phyloP scores from a whole-genome alignment of 2,329 filamentous ascomycete species.

The Fusarium equiseti region DNA sequence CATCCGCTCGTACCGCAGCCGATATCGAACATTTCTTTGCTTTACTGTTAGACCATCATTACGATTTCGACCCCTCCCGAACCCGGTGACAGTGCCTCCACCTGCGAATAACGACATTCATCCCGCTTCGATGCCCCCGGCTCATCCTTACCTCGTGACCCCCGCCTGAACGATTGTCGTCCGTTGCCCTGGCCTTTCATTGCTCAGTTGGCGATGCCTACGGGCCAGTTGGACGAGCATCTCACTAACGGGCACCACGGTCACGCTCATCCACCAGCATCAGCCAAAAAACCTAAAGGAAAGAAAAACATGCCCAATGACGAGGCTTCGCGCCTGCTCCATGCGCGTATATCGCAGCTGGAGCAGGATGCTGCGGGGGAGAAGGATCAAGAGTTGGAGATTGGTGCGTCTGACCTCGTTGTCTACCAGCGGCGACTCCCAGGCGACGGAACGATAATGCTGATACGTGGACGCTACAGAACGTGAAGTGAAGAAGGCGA shows the following conservation, averaged over 20 bases:
- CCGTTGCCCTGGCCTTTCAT: slow-evolving; percentile 31
- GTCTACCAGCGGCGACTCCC: slow-evolving; percentile 23
- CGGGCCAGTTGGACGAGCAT: slow-evolving; percentile 57
- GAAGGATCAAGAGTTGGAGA: slow-evolving; percentile 95
- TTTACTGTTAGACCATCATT: slow-evolving; percentile 14
- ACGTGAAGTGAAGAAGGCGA: slow-evolving; percentile 93
- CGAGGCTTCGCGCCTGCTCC: slow-evolving; percentile 91
- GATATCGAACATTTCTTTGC: slow-evolving; percentile 19
- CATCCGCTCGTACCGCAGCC: slow-evolving; percentile 28
- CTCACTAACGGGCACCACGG: slow-evolving; percentile 58
- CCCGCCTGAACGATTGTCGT: slow-evolving; percentile 35
- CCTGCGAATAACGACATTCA: slow-evolving; percentile 31
- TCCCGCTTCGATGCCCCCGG: slow-evolving; percentile 43
- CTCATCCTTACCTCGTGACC: slow-evolving; percentile 39
- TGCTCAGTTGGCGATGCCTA: slow-evolving; percentile 52
- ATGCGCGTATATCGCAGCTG: slow-evolving; percentile 93
- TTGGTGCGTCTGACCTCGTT: slow-evolving; percentile 70
- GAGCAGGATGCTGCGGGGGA: slow-evolving; percentile 94
- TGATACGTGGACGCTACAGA: slow-evolving; percentile 66
- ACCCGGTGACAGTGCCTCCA: slow-evolving; percentile 25
- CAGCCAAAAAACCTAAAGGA: slow-evolving; percentile 81
- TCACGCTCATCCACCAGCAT: slow-evolving; percentile 51
- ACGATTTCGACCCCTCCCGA: slow-evolving; percentile 25
- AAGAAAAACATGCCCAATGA: slow-evolving; percentile 88
- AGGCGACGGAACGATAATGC: slow-evolving; percentile 32